Evolutionary conservation across 768 basidiomycete genomes (phyloP), one percentile per base, ranked within the genome.

Genomic region (Pleurotus pulmonarius): DNA sequence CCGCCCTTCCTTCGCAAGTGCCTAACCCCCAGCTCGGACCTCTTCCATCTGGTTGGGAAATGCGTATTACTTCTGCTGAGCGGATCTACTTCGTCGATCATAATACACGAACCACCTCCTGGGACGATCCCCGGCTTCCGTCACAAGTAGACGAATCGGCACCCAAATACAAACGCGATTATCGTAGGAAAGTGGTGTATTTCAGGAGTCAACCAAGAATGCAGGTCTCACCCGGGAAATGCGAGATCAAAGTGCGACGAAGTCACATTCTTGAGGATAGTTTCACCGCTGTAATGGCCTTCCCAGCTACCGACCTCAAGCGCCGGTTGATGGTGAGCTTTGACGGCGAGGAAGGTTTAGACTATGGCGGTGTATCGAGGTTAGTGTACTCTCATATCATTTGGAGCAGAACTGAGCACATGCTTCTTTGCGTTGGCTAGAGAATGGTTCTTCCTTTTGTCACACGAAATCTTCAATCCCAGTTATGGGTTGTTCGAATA

Each of bases 111-210:
- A 92, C 92, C 15, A 95, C 94, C 13, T 84, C 90, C 5, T 95
- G 93, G 94, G 94, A 95, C 66, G 94, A 96, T 68, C 94, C 93
- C 16, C 83, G 94, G 49, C 70, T 94, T 52, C 93, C 94, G 0
- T 86, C 83, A 1, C 82, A 86, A 59, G 75, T 94, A 47, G 92
- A 94, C 65, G 86, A 89, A 61, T 91, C 86, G 70, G 92, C 92
- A 3, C 94, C 93, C n/a, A 92, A 95, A 71, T 95, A 94, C 73
- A 94, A 95, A 72, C 87, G 92, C 59, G 93, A 96, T 72, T 96
- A 95, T 69, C 77, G 93, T 60, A 78, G 92, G 56, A 96, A 95
- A 71, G 84, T 95, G 44, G 87, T 95, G 48, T 95, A 95, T 75
- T 94, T 96, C 82, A 82, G 93, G 58, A 88, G 85, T 61, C 93